Base-by-base conservation (phyloP, 345 rosid genomes). In the Dimocarpus longan region DNA sequence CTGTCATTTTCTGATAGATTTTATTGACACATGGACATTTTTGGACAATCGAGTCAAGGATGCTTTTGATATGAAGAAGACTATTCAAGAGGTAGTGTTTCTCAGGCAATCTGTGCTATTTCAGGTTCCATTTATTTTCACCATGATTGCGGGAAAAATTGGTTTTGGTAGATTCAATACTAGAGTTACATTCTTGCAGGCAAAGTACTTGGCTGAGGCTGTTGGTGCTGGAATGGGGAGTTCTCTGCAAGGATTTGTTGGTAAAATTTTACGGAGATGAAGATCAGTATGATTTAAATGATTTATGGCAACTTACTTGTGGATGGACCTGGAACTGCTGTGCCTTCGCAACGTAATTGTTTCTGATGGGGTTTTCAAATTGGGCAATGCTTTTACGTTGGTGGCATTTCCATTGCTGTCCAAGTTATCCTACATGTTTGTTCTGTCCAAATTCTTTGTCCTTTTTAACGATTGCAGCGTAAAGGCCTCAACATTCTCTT, bases 211-310 rank as follows among this genome's bases (percentile, higher is more conserved):
- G 83, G 98, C 97, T 10, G 88, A 95, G 84, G 93, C 92, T 80
- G 91, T 93, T 69, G 90, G 97, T 76, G 95, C 93, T 28, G 98
- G 98, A 71, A 85, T 92, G 85, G 97, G 98, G 44, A 89, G 86
- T 76, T 92, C 98, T 32, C 81, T 95, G 82, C 97, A 90, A 89
- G 94, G 97, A 75, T 82, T 95, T 76, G 83, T 89, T 75, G 84
- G 78, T 79, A 88, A 79, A 81, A 89, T 90, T 73, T 83, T 93
- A 44, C 87, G 78, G 80, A 80, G 82, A 52, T 82, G 78, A 88
- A 62, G 6, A 26, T 24, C 32, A 10, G 21, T 42, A 56, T 43
- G 71, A 19, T 22, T 12, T 8, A 52, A 39, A 10, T 66, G 76
- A 40, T 64, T 44, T 56, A 10, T 19, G n/a, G 40, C 70, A 50